Conservation (phyloP, 164 flowering plant genomes). For the Vitis riparia region DNA sequence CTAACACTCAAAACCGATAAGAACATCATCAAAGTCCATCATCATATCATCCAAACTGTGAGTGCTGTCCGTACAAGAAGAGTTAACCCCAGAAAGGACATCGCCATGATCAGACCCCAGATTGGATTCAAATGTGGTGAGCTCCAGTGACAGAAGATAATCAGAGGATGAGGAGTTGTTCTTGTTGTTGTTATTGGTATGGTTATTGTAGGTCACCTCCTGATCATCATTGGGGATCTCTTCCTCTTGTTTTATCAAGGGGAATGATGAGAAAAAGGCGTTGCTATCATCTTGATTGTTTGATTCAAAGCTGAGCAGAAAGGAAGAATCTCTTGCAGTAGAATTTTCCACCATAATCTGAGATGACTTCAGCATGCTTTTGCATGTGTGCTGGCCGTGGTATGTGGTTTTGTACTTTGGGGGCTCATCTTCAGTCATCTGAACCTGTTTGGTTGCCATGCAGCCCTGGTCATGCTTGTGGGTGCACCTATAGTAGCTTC, state of each 20-base stretch:
- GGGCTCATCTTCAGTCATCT: constrained; percentile 40
- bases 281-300: neutral
- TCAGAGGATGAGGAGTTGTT: constrained; percentile 13
- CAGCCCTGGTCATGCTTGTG: constrained; percentile 49
- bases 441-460: constrained; percentile 58
- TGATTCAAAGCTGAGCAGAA: constrained; percentile 24
- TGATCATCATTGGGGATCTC: neutral
- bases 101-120: constrained; percentile 23
- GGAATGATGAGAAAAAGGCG: constrained; percentile 9
- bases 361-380: constrained; percentile 8
- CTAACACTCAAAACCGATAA: neutral
- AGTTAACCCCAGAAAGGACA: constrained; percentile 20
- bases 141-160: constrained; percentile 10
- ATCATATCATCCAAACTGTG: constrained; percentile 12
- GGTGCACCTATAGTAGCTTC: constrained; percentile 59
- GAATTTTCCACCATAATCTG: constrained; percentile 18
- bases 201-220: no score
- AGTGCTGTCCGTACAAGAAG: constrained; percentile 16
- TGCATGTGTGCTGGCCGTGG: constrained; percentile 48
- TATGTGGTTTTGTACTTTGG: constrained; percentile 33
- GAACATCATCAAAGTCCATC: constrained; percentile 3
- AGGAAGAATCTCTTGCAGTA: constrained; percentile 4
- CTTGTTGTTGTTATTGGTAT: neutral
- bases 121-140: constrained; percentile 9
- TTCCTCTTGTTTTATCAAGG: constrained; percentile 17